A percentile compares a stretch with the other conserved stretches of the same genome.
These are phyloP conservation scores for Aegilops bicornis DNA, from an alignment of 176 grass and related monocot species.

Conservation along the genomic window DNA sequence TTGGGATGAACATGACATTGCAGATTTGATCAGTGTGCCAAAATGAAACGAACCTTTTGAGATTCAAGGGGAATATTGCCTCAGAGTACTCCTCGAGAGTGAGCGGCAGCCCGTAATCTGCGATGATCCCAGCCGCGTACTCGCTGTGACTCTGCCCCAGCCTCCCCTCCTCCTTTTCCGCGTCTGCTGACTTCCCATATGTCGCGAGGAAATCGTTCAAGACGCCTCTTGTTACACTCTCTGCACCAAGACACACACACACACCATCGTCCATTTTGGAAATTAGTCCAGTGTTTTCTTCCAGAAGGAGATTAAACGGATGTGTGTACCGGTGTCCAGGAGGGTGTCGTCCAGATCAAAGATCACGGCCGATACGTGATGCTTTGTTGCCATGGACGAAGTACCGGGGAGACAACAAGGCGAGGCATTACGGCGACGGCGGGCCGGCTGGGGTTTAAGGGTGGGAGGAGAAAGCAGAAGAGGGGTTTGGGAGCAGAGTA, in stretches of 20 bases:
- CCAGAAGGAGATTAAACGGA: neutral
- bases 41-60: slow-evolving; percentile 27
- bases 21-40: neutral
- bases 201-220: slow-evolving; percentile 58
- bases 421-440: neutral
- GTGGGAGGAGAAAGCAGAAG: neutral
- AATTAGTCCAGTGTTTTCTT: neutral
- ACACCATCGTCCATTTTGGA: neutral
- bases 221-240: slow-evolving; percentile 59
- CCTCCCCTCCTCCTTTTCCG: slow-evolving; percentile 57
- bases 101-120: slow-evolving; percentile 67
- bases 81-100: slow-evolving; percentile 54
- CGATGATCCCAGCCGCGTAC: slow-evolving; percentile 56
- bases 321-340: slow-evolving; percentile 43
- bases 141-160: slow-evolving; percentile 62
- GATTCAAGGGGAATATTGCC: slow-evolving; percentile 60
- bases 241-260: slow-evolving; percentile 17
- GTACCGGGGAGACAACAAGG: neutral
- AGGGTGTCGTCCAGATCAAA: slow-evolving; percentile 84
- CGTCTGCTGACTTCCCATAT: slow-evolving; percentile 60
- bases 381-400: slow-evolving; percentile 35
- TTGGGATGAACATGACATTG: neutral
- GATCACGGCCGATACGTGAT: slow-evolving; percentile 51
- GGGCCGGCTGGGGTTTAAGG: slow-evolving; percentile 27
- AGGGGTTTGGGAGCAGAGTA: neutral